Evolutionary conservation across 148 eudicot species (phyloP), one percentile per base, ranked within the genome.

Genomic region (Drosera capensis): DNA sequence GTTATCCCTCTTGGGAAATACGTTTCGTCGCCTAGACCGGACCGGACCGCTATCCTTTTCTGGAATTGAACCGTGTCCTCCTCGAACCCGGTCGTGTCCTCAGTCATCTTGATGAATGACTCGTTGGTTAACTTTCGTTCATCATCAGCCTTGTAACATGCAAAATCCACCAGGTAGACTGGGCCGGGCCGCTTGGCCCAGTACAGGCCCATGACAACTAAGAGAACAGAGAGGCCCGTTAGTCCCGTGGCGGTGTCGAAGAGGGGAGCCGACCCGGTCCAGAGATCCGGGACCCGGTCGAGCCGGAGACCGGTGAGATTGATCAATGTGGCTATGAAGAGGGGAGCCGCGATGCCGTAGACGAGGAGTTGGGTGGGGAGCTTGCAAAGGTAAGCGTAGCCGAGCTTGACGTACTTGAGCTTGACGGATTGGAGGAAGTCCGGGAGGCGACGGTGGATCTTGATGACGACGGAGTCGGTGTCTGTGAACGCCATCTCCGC

Each of bases 401-500:
- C 38, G 11, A 34, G n/a, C 13, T 34, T 34, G 9, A 34, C 38
- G 38, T 34, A 34, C 38, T 34, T 34, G 6, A 34, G 38, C 38
- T 34, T 34, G 13, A 34, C 38, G 38, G 38, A 34, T 15, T 34
- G 38, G 3, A 34, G 14, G 38, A 34, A 34, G 13, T 34, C 38
- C n/a, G 38, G 38, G 11, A 34, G 14, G 9, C 38, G 38, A 15
- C 38, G 38, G 3, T 15, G 38, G 38, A 34, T 34, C 14, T 34
- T 34, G 38, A 34, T 34, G 38, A 34, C 38, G 9, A 34, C 38
- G 0, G 38, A 34, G 2, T 5, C 38, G 11, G 11, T 15, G 14
- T 34, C 38, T 13, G 38, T 34, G n/a, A 34, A 34, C n/a, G 38
- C 38, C 38, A 34, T 34, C 38, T 34, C 38, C n/a, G 38, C 38